Percentiles rank a stretch among this genome's conserved stretches.
These are phyloP conservation scores for Neopestalotiopsis sp. DNA, from an alignment of 2,329 filamentous ascomycete species.

Conservation along the genomic window DNA sequence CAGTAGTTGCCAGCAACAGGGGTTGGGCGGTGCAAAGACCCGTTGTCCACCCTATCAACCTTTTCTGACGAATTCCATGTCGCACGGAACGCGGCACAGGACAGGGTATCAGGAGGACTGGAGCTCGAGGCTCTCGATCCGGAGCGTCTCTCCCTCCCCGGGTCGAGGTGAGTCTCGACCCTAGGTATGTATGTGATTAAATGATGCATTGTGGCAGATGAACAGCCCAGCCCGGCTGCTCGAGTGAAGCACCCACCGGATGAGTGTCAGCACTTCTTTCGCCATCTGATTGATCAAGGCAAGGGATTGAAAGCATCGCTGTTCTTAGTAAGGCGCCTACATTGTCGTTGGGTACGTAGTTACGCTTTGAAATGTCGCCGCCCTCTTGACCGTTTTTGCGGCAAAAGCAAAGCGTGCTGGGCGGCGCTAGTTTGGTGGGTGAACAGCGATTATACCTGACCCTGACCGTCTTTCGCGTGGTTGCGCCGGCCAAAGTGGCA, in stretches of 20 bases:
- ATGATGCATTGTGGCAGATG: neutral
- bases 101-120: neutral
- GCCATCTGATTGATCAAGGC: neutral
- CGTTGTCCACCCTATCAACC: neutral
- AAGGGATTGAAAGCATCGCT: neutral
- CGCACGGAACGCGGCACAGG: slow-evolving; percentile 13
- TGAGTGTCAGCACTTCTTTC: neutral
- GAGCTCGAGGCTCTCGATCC: neutral
- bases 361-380: neutral
- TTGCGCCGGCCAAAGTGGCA: neutral
- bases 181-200: neutral
- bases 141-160: neutral
- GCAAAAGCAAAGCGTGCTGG: slow-evolving; percentile 2
- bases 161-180: neutral
- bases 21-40: neutral
- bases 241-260: neutral
- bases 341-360: neutral
- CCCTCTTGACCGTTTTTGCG: slow-evolving; percentile 1
- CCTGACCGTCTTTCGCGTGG: slow-evolving; percentile 8
- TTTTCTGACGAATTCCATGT: neutral
- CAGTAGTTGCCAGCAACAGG: neutral
- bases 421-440: neutral
- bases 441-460: slow-evolving; percentile 13
- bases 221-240: neutral
- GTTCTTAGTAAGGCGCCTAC: neutral